Percentiles rank a stretch among this genome's conserved stretches.
These are phyloP conservation scores for Liriodendron chinense DNA, from an alignment of 164 flowering plant species.

Conservation along the genomic window DNA sequence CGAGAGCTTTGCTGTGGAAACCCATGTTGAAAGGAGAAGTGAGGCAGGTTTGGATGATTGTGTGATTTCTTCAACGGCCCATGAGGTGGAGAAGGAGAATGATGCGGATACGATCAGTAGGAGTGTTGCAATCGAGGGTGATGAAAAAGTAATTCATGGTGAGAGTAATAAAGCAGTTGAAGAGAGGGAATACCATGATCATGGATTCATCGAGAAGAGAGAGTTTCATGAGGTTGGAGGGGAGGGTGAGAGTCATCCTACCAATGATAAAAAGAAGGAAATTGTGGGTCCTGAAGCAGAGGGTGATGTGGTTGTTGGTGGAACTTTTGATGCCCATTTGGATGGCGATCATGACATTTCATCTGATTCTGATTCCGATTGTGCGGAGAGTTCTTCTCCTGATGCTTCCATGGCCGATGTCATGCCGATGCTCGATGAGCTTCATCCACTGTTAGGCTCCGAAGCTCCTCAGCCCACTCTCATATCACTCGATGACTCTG, in stretches of 20 bases:
- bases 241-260: neutral
- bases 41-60: conserved; percentile 22
- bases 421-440: conserved; percentile 90
- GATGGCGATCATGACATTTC: conserved; percentile 23
- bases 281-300: neutral
- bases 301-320: neutral
- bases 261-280: neutral
- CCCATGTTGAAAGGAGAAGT: conserved; percentile 19
- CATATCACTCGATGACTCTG: conserved; percentile 34
- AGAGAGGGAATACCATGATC: conserved; percentile 19
- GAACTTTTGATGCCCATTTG: neutral
- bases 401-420: conserved; percentile 95
- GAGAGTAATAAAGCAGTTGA: conserved; percentile 23
- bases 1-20: conserved; percentile 33
- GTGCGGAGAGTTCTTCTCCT: conserved; percentile 81
- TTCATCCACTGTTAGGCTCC: conserved; percentile 73
- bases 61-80: conserved; percentile 9
- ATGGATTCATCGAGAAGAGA: conserved; percentile 18
- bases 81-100: conserved; percentile 14
- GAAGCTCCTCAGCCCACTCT: conserved; percentile 44
- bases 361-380: conserved; percentile 58
- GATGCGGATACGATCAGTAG: conserved; percentile 14
- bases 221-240: conserved; percentile 15
- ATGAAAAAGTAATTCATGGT: conserved; percentile 19
- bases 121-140: conserved; percentile 26